phyloP scores from a whole-genome alignment of 306 rosid genomes.

The Prunus persica region DNA sequence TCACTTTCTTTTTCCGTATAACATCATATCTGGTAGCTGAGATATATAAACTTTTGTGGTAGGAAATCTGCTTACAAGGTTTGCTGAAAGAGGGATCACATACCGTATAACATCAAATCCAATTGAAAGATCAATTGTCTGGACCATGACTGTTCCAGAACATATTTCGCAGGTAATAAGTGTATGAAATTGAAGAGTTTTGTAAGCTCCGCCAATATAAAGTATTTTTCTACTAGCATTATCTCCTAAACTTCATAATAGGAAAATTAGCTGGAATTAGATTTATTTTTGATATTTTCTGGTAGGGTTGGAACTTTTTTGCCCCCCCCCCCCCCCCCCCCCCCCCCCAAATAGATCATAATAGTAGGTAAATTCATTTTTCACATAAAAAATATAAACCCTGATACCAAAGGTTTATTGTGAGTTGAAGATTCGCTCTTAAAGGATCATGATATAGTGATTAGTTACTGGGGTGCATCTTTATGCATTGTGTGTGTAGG shows the following conservation, averaged over 20 bases:
- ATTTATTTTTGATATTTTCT: not conserved
- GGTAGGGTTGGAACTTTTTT: not conserved
- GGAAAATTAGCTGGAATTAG: not conserved
- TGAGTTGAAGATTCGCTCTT: not conserved
- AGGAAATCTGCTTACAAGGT: conserved; percentile 84
- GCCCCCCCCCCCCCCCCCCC: no score
- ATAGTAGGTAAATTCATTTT: not conserved
- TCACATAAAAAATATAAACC: not conserved
- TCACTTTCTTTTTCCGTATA: not conserved
- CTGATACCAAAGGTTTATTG: not conserved
- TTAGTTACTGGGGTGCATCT: not conserved
- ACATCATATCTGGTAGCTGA: not conserved
- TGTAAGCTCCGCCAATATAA: not conserved
- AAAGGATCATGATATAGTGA: not conserved
- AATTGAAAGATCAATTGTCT: conserved; percentile 72
- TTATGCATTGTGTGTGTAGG: not conserved
- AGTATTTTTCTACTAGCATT: no score
- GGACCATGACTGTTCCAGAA: conserved; percentile 92
- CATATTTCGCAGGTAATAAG: conserved; percentile 63
- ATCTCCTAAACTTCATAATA: not conserved
- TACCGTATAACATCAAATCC: conserved; percentile 84
- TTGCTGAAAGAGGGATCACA: conserved; percentile 77
- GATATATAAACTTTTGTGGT: conserved; percentile 19
- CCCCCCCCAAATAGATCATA: not conserved
- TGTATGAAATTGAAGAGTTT: not conserved